Base-by-base conservation (phyloP, 805 yeast genomes). In the Saccharomycodes ludwigii region DNA sequence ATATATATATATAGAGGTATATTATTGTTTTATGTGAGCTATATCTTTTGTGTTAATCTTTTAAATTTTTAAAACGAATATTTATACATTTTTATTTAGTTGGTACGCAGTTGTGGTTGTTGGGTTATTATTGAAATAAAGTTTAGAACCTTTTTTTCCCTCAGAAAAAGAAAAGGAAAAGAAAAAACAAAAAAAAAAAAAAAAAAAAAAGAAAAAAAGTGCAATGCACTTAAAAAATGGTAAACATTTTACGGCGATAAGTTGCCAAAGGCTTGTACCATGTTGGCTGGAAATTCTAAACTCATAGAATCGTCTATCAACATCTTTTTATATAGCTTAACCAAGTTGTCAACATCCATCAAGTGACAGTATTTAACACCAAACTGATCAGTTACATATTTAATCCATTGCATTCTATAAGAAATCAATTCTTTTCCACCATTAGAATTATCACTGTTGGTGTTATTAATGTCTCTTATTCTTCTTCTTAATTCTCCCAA, bases 381-480 rank as follows among this genome's bases (percentile, higher is more conserved):
- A 30, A 50, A 50, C 2, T 33, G 29, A 24, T 49, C 54, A 4
- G 60, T 55, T 16, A 50, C 41, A 18, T 34, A 29, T 15, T 46
- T 51, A 21, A 52, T 40, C 56, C 58, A 55, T 6, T 33, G 23
- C 60, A 55, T 55, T 28, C 60, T 36, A 29, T 39, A 48, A 22
- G 47, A 38, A 18, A 48, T 39, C 15, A 46, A 45, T 3, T 31
- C 30, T 2, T 31, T 33, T 8, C 33, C 34, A 12, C 31, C 29
- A 3, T 34, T 28, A 3, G 47, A 40, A 4, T 36, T 24, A 5
- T 29, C 26, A 4, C 20, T 11, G n/a, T 34, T 37, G 3, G 40
- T n/a, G n/a, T n/a, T n/a, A n/a, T n/a, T 33, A 6, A 20, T 32
- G 8, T 32, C 35, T 7, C 55, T 38, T 3, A 52, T 41, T 8